phyloP scores from a whole-genome alignment of 1,284 basidiomycete species.

The Fomitopsis palustris region DNA sequence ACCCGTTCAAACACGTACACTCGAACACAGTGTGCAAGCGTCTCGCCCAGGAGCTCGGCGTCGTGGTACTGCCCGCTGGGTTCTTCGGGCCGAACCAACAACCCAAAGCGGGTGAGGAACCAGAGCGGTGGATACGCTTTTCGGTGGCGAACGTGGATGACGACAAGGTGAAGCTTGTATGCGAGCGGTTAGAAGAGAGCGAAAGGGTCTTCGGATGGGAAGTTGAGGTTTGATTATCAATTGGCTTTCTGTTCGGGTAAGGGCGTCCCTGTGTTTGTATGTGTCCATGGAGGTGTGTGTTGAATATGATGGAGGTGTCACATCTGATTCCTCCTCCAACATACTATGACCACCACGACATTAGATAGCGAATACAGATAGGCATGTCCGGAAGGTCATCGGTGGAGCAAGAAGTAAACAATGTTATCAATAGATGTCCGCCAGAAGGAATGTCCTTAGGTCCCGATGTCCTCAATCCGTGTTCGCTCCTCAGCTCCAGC shows the following conservation, averaged over 20 bases:
- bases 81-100: conserved; percentile 53
- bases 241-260: not conserved
- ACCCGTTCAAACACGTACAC: conserved; percentile 55
- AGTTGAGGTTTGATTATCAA: conserved; percentile 10
- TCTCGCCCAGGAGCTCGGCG: conserved; percentile 61
- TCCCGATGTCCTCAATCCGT: not conserved
- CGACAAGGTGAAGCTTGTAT: conserved; percentile 54
- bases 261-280: not conserved
- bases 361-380: too few species aligned
- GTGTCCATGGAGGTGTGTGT: not conserved
- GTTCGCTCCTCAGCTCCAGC: conserved; percentile 26
- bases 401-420: not conserved
- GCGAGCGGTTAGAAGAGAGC: conserved; percentile 48
- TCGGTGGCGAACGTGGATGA: conserved; percentile 81
- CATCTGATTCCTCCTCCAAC: too few species aligned
- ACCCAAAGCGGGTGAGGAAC: conserved; percentile 32
- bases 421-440: not conserved
- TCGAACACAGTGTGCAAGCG: conserved; percentile 56
- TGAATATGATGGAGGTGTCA: not conserved
- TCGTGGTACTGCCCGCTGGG: conserved; percentile 63
- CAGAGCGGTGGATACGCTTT: conserved; percentile 67
- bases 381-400: too few species aligned
- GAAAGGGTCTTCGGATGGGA: conserved; percentile 26
- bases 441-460: not conserved
- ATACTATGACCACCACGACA: too few species aligned